phyloP scores from a whole-genome alignment of 345 rosid species.

The Ricinus communis region DNA sequence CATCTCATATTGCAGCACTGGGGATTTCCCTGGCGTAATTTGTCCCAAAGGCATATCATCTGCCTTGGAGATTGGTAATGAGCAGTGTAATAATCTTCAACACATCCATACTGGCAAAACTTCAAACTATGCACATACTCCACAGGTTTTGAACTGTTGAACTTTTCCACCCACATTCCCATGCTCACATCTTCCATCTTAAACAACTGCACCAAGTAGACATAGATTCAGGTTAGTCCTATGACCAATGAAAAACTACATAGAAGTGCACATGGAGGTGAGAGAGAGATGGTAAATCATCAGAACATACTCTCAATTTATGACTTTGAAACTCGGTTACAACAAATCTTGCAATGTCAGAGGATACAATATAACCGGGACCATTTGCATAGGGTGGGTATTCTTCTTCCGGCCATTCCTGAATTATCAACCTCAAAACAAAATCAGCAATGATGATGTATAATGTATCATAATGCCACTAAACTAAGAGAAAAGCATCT shows the following conservation, averaged over 20 bases:
- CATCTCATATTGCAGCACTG: conserved; percentile 92
- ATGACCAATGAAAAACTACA: background rate
- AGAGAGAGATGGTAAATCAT: background rate
- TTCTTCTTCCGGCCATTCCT: conserved; percentile 98
- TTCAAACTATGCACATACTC: conserved; percentile 75
- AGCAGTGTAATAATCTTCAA: conserved; percentile 75
- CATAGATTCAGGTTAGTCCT: background rate
- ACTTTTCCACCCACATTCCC: conserved; percentile 98
- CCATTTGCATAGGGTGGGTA: conserved; percentile 98
- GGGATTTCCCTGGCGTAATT: conserved; percentile 53
- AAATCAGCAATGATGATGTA: background rate
- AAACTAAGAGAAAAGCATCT: background rate
- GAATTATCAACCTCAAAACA: conserved; percentile 6
- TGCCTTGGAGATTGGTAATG: conserved; percentile 98
- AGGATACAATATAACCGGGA: conserved; percentile 79
- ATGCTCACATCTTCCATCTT: conserved; percentile 99
- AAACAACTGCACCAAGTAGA: conserved; percentile 58
- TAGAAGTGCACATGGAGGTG: background rate
- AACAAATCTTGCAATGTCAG: conserved; percentile 71
- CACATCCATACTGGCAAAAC: conserved; percentile 90
- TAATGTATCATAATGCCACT: background rate
- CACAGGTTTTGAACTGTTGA: conserved; percentile 70
- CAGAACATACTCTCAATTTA: conserved; percentile 59
- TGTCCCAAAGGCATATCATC: conserved; percentile 93
- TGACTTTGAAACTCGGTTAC: conserved; percentile 72